Conservation (phyloP, 2,329 filamentous ascomycete genomes). For the Onygenales sp. region DNA sequence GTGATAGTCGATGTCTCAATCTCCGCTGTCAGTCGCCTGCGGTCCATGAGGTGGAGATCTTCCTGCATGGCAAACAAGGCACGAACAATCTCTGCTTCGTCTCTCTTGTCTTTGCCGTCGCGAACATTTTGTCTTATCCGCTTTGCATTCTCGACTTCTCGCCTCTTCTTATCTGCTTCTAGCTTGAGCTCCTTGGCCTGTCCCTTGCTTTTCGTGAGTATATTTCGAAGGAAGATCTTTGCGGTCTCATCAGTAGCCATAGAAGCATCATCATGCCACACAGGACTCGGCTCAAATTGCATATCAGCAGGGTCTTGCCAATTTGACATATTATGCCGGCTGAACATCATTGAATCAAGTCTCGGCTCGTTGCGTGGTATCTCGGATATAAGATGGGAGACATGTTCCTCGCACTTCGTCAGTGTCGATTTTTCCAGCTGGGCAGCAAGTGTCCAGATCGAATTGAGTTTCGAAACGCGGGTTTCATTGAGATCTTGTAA, state of each 20-base stretch:
- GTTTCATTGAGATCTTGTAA: constrained; percentile 91
- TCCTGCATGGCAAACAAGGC: constrained; percentile 80
- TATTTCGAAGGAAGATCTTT: constrained; percentile 83
- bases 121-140: constrained; percentile 64
- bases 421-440: constrained; percentile 73
- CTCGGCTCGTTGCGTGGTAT: constrained; percentile 80
- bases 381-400: constrained; percentile 66
- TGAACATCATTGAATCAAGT: constrained; percentile 96
- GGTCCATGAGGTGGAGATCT: constrained; percentile 72
- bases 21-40: constrained; percentile 76
- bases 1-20: constrained; percentile 91
- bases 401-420: constrained; percentile 59
- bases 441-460: constrained; percentile 72
- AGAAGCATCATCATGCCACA: constrained; percentile 87
- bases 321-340: constrained; percentile 73
- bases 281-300: constrained; percentile 83
- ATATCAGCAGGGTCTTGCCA: constrained; percentile 82
- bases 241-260: constrained; percentile 82
- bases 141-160: constrained; percentile 73
- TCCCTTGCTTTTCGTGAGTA: constrained; percentile 80
- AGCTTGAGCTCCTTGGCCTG: constrained; percentile 70
- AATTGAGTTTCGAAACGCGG: constrained; percentile 71
- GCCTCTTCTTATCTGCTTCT: constrained; percentile 75
- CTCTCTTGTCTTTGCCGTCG: constrained; percentile 77
- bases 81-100: constrained; percentile 76